Evolutionary conservation across 352 stramenopile genomes (phyloP).

Genomic region (Blastocystis sp.): DNA sequence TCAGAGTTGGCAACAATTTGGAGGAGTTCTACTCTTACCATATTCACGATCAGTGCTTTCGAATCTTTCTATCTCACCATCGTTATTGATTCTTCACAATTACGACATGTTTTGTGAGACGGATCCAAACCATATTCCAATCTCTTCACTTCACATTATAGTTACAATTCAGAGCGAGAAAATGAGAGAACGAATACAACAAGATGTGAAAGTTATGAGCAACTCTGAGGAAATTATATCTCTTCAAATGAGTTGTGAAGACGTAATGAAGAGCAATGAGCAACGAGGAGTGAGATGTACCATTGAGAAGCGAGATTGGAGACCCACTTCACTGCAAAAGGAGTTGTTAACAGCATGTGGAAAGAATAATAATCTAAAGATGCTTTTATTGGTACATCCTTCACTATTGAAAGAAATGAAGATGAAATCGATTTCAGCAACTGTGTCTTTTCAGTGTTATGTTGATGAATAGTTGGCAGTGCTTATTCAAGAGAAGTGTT

Average conservation of each 20-base stretch:
- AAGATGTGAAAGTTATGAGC: background rate
- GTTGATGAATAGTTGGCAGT: background rate
- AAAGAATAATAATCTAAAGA: background rate
- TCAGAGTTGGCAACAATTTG: background rate
- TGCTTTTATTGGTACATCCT: slow-evolving; percentile 3
- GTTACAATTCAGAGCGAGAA: background rate
- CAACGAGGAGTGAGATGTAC: background rate
- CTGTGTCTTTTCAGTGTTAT: background rate
- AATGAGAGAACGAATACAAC: background rate
- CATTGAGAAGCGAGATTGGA: background rate
- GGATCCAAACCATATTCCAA: background rate
- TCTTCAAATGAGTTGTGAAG: background rate
- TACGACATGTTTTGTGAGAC: slow-evolving; percentile 25
- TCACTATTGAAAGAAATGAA: slow-evolving; percentile 5
- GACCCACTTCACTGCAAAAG: background rate
- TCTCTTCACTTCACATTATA: background rate
- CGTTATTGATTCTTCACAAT: slow-evolving; percentile 16
- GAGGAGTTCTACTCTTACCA: slow-evolving; percentile 5
- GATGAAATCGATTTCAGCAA: background rate
- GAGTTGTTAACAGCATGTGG: background rate
- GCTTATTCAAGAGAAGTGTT: background rate
- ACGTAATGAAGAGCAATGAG: background rate
- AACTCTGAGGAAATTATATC: background rate
- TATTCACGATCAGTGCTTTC: background rate
- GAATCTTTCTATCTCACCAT: too few species aligned